A percentile compares a stretch with the other conserved stretches of the same genome.
phyloP scores from a whole-genome alignment of 2,329 filamentous ascomycete species.

The Pestalotiopsis sp. region DNA sequence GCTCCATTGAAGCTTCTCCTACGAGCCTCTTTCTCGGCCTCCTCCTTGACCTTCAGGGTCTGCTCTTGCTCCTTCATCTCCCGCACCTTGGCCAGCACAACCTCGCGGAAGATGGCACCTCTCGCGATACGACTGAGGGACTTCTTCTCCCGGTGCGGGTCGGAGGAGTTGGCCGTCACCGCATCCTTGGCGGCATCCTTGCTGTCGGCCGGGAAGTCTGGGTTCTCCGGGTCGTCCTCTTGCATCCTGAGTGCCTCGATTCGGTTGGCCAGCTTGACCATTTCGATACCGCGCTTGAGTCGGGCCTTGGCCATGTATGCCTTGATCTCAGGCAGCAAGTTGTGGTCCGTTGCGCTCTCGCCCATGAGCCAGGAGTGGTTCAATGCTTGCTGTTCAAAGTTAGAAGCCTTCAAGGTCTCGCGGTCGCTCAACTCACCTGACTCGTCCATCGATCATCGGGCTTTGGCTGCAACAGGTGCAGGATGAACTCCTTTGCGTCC shows the following conservation, averaged over 20 bases:
- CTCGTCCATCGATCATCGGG: constrained; percentile 77
- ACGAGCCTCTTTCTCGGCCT: constrained; percentile 51
- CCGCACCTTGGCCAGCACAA: constrained; percentile 89
- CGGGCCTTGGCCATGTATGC: constrained; percentile 90
- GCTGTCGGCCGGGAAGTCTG: constrained; percentile 67
- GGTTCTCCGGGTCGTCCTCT: constrained; percentile 78
- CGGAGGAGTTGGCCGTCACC: constrained; percentile 31
- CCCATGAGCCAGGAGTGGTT: constrained; percentile 87
- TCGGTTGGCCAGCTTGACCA: constrained; percentile 92
- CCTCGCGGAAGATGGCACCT: constrained; percentile 85
- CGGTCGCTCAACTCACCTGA: constrained; percentile 51
- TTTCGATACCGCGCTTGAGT: constrained; percentile 89
- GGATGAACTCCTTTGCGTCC: constrained; percentile 94
- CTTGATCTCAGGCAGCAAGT: constrained; percentile 95
- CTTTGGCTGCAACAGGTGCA: constrained; percentile 74
- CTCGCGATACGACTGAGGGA: constrained; percentile 52
- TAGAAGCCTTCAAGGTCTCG: background rate
- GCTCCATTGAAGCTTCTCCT: constrained; percentile 31
- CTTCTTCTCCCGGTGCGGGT: constrained; percentile 33
- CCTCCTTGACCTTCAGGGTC: constrained; percentile 65
- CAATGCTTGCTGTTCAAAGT: constrained; percentile 63
- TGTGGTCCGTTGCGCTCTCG: constrained; percentile 89
- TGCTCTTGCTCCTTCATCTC: constrained; percentile 90
- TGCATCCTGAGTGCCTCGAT: constrained; percentile 94
- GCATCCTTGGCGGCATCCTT: constrained; percentile 53